Base-by-base conservation (phyloP, 305 asterid genomes). In the Salvia sclarea region DNA sequence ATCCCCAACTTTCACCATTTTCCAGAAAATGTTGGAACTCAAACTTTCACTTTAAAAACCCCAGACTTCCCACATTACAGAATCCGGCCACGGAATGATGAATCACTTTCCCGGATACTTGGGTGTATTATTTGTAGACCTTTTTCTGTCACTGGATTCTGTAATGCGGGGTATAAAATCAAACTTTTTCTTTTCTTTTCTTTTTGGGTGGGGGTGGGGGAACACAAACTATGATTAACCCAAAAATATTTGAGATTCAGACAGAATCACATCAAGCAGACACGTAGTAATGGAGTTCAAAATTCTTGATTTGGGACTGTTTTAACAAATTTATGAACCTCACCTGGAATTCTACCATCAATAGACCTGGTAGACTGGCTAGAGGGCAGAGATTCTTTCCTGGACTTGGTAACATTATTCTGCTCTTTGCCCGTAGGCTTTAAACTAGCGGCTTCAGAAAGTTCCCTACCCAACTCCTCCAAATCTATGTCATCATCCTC, bases 401-500 rank as follows among this genome's bases (percentile, higher is more conserved):
- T 58, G 35, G 78, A 44, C 64, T 77, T 78, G 61, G 71, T 63
- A 35, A 71, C 79, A 70, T 13, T 73, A 61, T 52, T 86, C 64
- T 69, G 77, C 54, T 54, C 81, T 77, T 81, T 84, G 49, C 88
- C 82, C 16, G 45, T 59, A 30, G 88, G 75, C 61, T 77, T 67
- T 38, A 80, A 43, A 57, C 41, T 81, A 66, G 91, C 84, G 47
- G 95, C 96, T 75, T 88, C 91, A 45, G 91, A 81, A 75, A 94
- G 71, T 44, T 91, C 96, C 84, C 79, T 83, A 25, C 83, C 75
- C 86, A 94, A 82, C 67, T 86, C 96, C 69, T 88, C 95, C 65
- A 91, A 66, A 76, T 87, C 96, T 55, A 83, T 75, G 73, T 85
- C 90, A 43, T 79, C 85, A 47, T 75, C 82, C 44, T 79, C 91